These are phyloP conservation scores for Pseudozyma sp. DNA, from an alignment of 1,284 basidiomycete genomes.

Conservation along the genomic window DNA sequence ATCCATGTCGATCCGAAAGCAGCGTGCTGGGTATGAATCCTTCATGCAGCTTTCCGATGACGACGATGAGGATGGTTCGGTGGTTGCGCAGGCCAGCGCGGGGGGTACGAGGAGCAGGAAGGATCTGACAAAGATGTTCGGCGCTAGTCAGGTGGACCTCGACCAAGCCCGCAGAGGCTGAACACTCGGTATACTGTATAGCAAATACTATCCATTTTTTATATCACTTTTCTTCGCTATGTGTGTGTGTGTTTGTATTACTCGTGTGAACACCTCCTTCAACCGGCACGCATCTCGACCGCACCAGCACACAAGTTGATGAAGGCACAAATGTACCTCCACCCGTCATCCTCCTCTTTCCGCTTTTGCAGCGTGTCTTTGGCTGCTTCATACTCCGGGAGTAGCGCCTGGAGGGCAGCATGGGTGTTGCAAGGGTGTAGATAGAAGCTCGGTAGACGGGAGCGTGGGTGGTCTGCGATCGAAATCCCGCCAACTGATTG, in stretches of 20 bases:
- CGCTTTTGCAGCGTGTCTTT: background rate
- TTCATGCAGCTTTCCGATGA: constrained; percentile 34
- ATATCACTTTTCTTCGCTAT: background rate
- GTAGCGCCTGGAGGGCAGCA: background rate
- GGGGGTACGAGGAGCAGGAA: constrained; percentile 5
- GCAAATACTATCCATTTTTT: no score
- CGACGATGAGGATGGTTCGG: constrained; percentile 6
- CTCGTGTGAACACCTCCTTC: background rate
- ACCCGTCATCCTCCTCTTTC: background rate
- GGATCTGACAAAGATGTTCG: constrained; percentile 43
- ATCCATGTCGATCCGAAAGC: background rate
- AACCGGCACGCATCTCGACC: constrained; percentile 32
- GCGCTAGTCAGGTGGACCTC: constrained; percentile 24
- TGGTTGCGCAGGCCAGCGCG: background rate
- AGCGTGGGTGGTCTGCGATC: constrained; percentile 30
- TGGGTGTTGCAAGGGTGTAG: constrained; percentile 44
- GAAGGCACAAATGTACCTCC: constrained; percentile 19
- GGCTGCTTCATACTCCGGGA: background rate
- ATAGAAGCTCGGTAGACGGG: constrained; percentile 12
- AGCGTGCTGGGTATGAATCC: constrained; percentile 5
- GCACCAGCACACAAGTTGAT: constrained; percentile 29
- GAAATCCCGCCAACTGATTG: constrained; percentile 1
- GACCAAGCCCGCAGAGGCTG: background rate
- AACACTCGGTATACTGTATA: no score
- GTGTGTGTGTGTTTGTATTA: constrained; percentile 2